Conservation (phyloP, 2,329 filamentous ascomycete species). For the Cryoendolithus antarcticus region DNA sequence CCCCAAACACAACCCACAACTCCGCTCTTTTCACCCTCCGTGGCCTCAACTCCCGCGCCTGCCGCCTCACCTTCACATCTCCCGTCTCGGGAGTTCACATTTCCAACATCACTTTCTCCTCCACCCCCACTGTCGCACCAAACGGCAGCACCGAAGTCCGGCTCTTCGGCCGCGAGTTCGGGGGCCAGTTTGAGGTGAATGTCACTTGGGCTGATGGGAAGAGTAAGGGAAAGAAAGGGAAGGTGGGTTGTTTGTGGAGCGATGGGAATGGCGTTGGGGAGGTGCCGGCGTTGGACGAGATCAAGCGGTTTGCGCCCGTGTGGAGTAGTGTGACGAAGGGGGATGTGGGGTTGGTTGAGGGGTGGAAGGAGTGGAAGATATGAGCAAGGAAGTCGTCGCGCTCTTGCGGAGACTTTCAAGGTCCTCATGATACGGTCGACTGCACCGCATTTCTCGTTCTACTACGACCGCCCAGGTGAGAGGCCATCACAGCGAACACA, state of each 20-base stretch:
- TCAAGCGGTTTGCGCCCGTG: conserved; percentile 58
- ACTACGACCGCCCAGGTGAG: no score
- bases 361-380: conserved; percentile 42
- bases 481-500: no score
- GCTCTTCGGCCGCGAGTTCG: conserved; percentile 75
- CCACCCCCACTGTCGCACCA: conserved; percentile 34
- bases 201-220: conserved; percentile 46
- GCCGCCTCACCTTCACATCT: conserved; percentile 49
- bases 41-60: conserved; percentile 28
- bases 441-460: no score
- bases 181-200: conserved; percentile 62
- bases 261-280: conserved; percentile 61
- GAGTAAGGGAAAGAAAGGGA: conserved; percentile 42
- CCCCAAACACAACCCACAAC: conserved; percentile 66
- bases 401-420: no score
- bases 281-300: conserved; percentile 77
- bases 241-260: conserved; percentile 71
- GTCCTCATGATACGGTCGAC: no score
- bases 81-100: conserved; percentile 41
- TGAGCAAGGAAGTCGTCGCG: no score
- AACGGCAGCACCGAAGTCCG: conserved; percentile 56
- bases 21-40: conserved; percentile 42
- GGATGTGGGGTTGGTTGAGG: conserved; percentile 69
- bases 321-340: conserved; percentile 73
- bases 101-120: conserved; percentile 36